These are phyloP conservation scores for Lodderomyces metapsilosis DNA, from an alignment of 1,139 yeast genomes.

Conservation along the genomic window DNA sequence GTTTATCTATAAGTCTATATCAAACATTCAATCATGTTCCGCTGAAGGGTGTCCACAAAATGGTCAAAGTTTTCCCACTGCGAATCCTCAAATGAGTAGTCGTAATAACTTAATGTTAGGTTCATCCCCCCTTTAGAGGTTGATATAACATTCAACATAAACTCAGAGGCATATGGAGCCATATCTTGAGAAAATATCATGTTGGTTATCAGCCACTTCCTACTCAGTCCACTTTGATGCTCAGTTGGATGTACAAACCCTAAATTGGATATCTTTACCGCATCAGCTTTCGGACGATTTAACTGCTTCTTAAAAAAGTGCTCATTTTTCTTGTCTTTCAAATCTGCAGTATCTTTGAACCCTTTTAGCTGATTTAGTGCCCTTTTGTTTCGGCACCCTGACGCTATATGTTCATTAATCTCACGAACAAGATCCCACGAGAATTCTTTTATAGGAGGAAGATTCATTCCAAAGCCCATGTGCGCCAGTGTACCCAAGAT, in stretches of 20 bases:
- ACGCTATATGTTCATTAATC: slow-evolving; percentile 21
- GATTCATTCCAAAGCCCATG: slow-evolving; percentile 29
- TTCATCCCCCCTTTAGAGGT: slow-evolving; percentile 36
- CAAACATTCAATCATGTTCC: slow-evolving; percentile 20
- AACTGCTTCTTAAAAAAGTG: slow-evolving; percentile 23
- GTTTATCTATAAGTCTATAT: background rate
- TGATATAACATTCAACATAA: slow-evolving; percentile 34
- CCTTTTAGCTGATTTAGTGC: slow-evolving; percentile 24
- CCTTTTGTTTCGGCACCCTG: slow-evolving; percentile 21
- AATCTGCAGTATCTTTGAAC: slow-evolving; percentile 21
- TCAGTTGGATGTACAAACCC: slow-evolving; percentile 29
- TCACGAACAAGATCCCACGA: slow-evolving; percentile 35
- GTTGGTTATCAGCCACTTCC: slow-evolving; percentile 27
- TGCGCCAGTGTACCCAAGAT: slow-evolving; percentile 36
- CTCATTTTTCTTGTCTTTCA: slow-evolving; percentile 18
- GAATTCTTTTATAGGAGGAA: slow-evolving; percentile 31
- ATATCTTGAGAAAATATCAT: slow-evolving; percentile 40
- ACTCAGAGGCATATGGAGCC: slow-evolving; percentile 36
- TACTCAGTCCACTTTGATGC: slow-evolving; percentile 7
- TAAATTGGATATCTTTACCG: slow-evolving; percentile 39
- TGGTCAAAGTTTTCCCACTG: slow-evolving; percentile 25
- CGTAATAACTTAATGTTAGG: slow-evolving; percentile 32
- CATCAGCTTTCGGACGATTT: slow-evolving; percentile 32
- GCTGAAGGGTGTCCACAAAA: slow-evolving; percentile 19
- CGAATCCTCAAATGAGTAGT: slow-evolving; percentile 23